These are phyloP conservation scores for Conringia planisiliqua DNA, from an alignment of 345 rosid species.

Conservation along the genomic window DNA sequence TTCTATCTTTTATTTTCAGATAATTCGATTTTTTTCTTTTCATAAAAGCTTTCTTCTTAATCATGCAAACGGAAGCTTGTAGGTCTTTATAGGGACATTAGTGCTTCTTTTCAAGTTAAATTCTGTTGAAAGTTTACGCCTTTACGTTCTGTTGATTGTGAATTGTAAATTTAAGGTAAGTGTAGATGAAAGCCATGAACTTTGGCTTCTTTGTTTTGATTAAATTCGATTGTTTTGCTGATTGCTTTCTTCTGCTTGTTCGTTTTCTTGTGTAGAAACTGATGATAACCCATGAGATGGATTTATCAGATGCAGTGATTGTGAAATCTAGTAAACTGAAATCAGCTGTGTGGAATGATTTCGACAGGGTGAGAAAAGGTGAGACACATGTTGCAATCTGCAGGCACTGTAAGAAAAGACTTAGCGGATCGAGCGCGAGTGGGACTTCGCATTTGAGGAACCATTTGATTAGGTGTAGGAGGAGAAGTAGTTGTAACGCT, in stretches of 20 bases:
- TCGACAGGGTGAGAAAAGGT: constrained; percentile 70
- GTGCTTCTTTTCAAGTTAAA: background rate
- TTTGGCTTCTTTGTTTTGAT: background rate
- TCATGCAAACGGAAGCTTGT: background rate
- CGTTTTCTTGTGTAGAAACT: constrained; percentile 5
- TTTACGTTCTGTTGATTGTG: background rate
- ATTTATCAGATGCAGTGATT: constrained; percentile 72
- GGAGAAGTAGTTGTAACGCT: constrained; percentile 41
- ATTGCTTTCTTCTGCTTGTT: background rate
- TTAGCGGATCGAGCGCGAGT: constrained; percentile 79
- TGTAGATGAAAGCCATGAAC: background rate
- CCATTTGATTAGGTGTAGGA: constrained; percentile 75
- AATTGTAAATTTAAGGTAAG: background rate
- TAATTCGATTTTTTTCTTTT: background rate
- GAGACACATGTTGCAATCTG: constrained; percentile 69
- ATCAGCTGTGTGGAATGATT: constrained; percentile 90
- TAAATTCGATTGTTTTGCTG: background rate
- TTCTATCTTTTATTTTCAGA: background rate
- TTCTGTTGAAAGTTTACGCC: background rate
- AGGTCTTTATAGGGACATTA: background rate
- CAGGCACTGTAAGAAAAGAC: constrained; percentile 73
- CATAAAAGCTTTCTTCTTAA: background rate
- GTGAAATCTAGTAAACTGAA: constrained; percentile 69
- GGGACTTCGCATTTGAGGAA: constrained; percentile 87
- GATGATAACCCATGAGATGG: constrained; percentile 48